phyloP scores from a whole-genome alignment of 2,329 filamentous ascomycete species.

The Microsporum audouinii region DNA sequence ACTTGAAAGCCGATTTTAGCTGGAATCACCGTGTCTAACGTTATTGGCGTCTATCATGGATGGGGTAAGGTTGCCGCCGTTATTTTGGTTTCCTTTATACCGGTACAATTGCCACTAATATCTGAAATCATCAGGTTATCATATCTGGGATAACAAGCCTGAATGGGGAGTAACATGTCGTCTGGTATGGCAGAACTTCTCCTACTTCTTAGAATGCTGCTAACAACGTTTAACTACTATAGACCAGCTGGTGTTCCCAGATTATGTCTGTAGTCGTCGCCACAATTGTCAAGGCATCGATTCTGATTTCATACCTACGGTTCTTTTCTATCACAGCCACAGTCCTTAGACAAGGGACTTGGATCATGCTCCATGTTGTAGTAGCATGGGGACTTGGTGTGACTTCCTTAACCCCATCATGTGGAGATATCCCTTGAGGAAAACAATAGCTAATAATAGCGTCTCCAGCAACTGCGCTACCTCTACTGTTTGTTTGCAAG shows the following conservation, averaged over 20 bases:
- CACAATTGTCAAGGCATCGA: constrained; percentile 14
- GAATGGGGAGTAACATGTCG: constrained; percentile 9
- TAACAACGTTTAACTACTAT: neutral
- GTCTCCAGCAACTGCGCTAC: constrained; percentile 10
- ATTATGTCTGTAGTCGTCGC: constrained; percentile 12
- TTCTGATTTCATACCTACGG: constrained; percentile 14
- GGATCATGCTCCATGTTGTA: constrained; percentile 11
- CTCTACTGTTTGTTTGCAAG: constrained; percentile 13
- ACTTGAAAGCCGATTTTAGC: constrained; percentile 11
- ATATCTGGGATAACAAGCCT: constrained; percentile 15
- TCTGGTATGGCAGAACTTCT: constrained; percentile 7
- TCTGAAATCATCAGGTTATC: constrained; percentile 8
- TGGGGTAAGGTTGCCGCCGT: constrained; percentile 14
- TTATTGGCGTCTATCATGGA: constrained; percentile 13
- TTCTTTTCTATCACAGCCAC: constrained; percentile 6
- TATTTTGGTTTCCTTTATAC: neutral
- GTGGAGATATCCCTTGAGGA: neutral
- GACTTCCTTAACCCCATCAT: neutral
- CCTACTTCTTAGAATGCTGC: neutral
- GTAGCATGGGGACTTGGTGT: constrained; percentile 14
- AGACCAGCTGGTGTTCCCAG: constrained; percentile 15
- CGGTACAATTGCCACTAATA: neutral
- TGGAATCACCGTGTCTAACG: constrained; percentile 7
- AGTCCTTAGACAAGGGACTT: constrained; percentile 4
- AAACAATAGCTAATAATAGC: neutral